Evolutionary conservation across 805 yeast species (phyloP), one percentile per base, ranked within the genome.

Genomic region (Starmerella gropengiesseri): DNA sequence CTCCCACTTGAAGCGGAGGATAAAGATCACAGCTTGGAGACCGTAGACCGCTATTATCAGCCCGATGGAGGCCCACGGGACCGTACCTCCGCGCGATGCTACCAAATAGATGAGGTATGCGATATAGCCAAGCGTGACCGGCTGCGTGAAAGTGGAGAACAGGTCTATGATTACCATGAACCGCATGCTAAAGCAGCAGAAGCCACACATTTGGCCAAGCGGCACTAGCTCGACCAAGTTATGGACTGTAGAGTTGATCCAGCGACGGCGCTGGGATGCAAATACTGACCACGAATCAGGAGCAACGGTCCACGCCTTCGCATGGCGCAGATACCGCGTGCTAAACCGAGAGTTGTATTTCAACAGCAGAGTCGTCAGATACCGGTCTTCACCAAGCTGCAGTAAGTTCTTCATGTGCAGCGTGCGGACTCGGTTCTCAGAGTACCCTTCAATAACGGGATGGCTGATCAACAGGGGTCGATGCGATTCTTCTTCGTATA

Each of bases 231-330:
- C 81, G 57, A 74, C 60, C 61, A 75, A 66, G 54, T 75, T 75
- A 55, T 75, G 81, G 23, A 75, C 77, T 0, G 81, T 75, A 5
- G 80, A 75, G 60, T 75, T 75, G 52, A 75, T 75, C 81, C 81
- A 75, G 51, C 81, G 73, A 55, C 81, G 74, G 48, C 81, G 73
- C 59, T 75, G 81, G 2, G 81, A 75, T 47, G 75, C 61, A 52
- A 75, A 66, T 21, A 75, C 78, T 39, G 58, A 58, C 66, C 77
- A 75, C 12, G 64, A 62, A 47, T 71, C 77, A 5, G 81, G 81
- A 4, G 75, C 81, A 41, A 74, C 60, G 1, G 81, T 75, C 57
- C 68, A 71, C 46, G 79, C 76, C 14, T 69, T 67, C 2, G 80
- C 81, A 52, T 73, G 73, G 5, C 78, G 66, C 9, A 74, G 63